A percentile compares a stretch with the other conserved stretches of the same genome.
phyloP scores from a whole-genome alignment of 768 basidiomycete genomes.

The Xerocomellus chrysenteron region DNA sequence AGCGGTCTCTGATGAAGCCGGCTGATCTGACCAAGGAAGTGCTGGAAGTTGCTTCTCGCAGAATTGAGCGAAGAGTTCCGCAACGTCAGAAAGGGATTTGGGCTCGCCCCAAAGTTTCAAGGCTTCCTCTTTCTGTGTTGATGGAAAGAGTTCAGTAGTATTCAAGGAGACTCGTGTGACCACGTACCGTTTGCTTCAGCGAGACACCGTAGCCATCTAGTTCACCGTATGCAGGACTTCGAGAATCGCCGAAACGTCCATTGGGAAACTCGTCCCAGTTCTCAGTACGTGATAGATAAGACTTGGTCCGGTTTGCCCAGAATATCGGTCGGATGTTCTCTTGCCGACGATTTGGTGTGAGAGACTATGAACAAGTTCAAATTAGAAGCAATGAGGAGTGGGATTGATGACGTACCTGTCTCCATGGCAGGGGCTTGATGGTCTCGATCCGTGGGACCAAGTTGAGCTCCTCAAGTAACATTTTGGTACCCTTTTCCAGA shows the following conservation, averaged over 20 bases:
- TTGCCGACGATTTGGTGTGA: constrained; percentile 86
- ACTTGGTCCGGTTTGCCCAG: constrained; percentile 96
- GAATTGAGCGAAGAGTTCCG: constrained; percentile 78
- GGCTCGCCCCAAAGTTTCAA: constrained; percentile 88
- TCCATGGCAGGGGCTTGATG: constrained; percentile 95
- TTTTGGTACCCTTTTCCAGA: constrained; percentile 90
- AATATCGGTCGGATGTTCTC: constrained; percentile 98
- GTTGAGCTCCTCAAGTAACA: constrained; percentile 90
- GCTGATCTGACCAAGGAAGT: constrained; percentile 94
- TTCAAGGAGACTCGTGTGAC: not conserved
- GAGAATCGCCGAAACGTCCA: constrained; percentile 95
- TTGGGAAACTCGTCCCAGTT: constrained; percentile 99
- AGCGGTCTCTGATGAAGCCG: constrained; percentile 79
- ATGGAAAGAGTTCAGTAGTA: constrained; percentile 7
- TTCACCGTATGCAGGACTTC: constrained; percentile 98
- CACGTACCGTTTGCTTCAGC: constrained; percentile 80
- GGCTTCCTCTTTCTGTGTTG: constrained; percentile 81
- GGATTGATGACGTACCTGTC: constrained; percentile 61
- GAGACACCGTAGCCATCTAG: constrained; percentile 94
- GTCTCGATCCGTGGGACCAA: constrained; percentile 87
- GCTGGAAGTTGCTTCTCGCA: constrained; percentile 70
- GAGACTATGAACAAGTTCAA: constrained; percentile 50
- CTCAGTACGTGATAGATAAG: constrained; percentile 93
- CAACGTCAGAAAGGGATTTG: constrained; percentile 59
- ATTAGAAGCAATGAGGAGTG: not conserved